phyloP scores from a whole-genome alignment of 192 early-diverging fungal genomes.

The Glomus cerebriforme region DNA sequence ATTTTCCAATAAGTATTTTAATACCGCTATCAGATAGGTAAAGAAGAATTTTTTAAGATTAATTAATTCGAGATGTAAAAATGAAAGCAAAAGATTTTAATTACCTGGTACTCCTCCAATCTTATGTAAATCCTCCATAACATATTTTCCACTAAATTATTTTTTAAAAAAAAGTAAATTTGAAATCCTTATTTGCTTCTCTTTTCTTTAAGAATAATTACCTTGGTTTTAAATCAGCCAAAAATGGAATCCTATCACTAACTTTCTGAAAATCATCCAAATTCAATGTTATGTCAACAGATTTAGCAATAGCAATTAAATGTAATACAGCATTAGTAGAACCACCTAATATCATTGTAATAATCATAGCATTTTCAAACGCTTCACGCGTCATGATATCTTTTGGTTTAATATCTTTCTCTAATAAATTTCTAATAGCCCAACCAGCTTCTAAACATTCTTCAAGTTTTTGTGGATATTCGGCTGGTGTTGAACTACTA shows the following conservation, averaged over 20 bases:
- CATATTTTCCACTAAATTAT: slow-evolving; percentile 83
- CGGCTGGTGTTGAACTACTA: slow-evolving; percentile 93
- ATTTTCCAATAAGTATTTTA: slow-evolving; percentile 91
- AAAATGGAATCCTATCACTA: slow-evolving; percentile 87
- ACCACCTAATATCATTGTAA: slow-evolving; percentile 93
- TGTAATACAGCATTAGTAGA: slow-evolving; percentile 98
- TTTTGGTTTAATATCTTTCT: slow-evolving; percentile 88
- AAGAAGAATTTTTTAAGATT: not conserved
- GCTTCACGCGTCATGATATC: slow-evolving; percentile 97
- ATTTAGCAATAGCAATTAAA: slow-evolving; percentile 83
- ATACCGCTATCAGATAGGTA: slow-evolving; percentile 60
- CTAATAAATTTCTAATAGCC: slow-evolving; percentile 87
- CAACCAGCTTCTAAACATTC: slow-evolving; percentile 86
- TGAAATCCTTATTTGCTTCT: not conserved
- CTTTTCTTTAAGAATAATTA: not conserved
- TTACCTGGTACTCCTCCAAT: slow-evolving; percentile 89
- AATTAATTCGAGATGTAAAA: not conserved
- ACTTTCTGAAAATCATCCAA: slow-evolving; percentile 95
- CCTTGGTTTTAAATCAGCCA: slow-evolving; percentile 96
- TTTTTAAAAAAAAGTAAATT: not conserved
- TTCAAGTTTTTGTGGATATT: slow-evolving; percentile 80
- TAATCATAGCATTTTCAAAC: slow-evolving; percentile 95
- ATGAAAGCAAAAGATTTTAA: not conserved
- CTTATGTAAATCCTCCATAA: slow-evolving; percentile 94
- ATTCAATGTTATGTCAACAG: slow-evolving; percentile 79